Conservation (phyloP, 768 basidiomycete genomes). For the Suillus paluster region DNA sequence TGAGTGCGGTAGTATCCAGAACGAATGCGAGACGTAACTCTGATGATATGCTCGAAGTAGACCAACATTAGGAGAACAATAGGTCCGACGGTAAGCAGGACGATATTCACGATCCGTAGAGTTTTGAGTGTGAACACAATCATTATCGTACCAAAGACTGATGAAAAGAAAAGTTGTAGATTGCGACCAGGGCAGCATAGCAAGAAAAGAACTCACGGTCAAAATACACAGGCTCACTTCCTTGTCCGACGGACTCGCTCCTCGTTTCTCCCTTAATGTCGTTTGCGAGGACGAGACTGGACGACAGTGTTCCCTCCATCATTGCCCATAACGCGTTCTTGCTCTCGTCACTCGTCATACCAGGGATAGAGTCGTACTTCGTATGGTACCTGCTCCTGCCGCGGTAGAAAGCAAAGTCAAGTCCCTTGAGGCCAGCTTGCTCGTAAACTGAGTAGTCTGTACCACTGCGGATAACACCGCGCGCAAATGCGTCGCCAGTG, state of each 20-base stretch:
- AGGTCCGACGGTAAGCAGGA: slow-evolving; percentile 67
- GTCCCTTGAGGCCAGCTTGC: slow-evolving; percentile 60
- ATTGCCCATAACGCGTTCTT: slow-evolving; percentile 73
- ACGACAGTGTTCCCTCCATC: slow-evolving; percentile 67
- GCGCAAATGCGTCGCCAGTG: slow-evolving; percentile 69
- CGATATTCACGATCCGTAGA: slow-evolving; percentile 60
- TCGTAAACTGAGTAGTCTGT: slow-evolving; percentile 80
- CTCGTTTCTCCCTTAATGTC: slow-evolving; percentile 25
- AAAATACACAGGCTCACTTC: slow-evolving; percentile 61
- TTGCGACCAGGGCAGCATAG: not conserved
- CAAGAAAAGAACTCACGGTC: slow-evolving; percentile 55
- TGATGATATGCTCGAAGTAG: slow-evolving; percentile 34
- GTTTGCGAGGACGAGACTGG: slow-evolving; percentile 59
- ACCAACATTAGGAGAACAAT: slow-evolving; percentile 52
- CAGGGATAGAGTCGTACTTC: slow-evolving; percentile 66
- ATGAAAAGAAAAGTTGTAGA: not conserved
- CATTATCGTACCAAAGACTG: slow-evolving; percentile 64
- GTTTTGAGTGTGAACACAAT: slow-evolving; percentile 57
- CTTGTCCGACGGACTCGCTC: slow-evolving; percentile 18
- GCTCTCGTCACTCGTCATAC: slow-evolving; percentile 48
- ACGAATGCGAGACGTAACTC: slow-evolving; percentile 23
- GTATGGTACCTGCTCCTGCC: slow-evolving; percentile 81
- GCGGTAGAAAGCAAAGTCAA: slow-evolving; percentile 82
- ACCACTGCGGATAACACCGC: slow-evolving; percentile 64
- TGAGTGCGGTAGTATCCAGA: slow-evolving; percentile 7